Evolutionary conservation across 2,329 filamentous ascomycete genomes (phyloP), one percentile per base, ranked within the genome.

Genomic region (Cucurbitaria berberidis): DNA sequence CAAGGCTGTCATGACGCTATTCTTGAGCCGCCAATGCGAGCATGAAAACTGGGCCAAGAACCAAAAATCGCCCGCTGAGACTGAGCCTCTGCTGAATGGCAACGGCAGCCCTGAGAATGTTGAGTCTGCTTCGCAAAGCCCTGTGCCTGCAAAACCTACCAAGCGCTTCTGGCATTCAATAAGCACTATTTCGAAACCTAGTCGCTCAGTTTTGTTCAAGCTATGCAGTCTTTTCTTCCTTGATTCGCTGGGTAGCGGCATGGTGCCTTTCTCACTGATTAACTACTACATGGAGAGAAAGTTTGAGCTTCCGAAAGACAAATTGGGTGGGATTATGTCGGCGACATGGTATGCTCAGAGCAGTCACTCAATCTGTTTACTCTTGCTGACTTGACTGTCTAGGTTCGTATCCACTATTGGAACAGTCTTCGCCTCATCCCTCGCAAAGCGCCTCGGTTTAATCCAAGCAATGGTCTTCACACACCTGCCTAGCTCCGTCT

Each of bases 181-280:
- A 26, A 81, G 85, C 0, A 76, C 81, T 2, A 84, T 91, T 18
- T 85, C 84, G 5, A 74, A 72, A 2, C 76, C 83, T n/a, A 86
- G 81, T 30, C 75, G 81, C 6, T 64, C 75, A 0, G 79, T 86
- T 26, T 77, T 89, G 5, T 69, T 83, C 45, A 84, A 85, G 44
- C 78, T 93, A 0, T 89, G 86, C 66, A 73, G 88, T 7, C 76
- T 93, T 1, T 88, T 91, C 62, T 82, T 82, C 1, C 66, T 91
- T 5, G 89, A 92, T 69, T 83, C 86, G 0, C 83, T 91, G 51
- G 88, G 87, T 1, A 88, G 86, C 1, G 89, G 89, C 1, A 81
- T 93, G 69, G 87, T 86, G 3, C 84, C 73, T 15, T 75, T 74
- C 62, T 74, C 74, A 9, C 49, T 73, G 8, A 62, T 77, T 27